A percentile compares a stretch with the other conserved stretches of the same genome.
phyloP scores from a whole-genome alignment of 441 rosid species.

The Arabidopsis hybrid region DNA sequence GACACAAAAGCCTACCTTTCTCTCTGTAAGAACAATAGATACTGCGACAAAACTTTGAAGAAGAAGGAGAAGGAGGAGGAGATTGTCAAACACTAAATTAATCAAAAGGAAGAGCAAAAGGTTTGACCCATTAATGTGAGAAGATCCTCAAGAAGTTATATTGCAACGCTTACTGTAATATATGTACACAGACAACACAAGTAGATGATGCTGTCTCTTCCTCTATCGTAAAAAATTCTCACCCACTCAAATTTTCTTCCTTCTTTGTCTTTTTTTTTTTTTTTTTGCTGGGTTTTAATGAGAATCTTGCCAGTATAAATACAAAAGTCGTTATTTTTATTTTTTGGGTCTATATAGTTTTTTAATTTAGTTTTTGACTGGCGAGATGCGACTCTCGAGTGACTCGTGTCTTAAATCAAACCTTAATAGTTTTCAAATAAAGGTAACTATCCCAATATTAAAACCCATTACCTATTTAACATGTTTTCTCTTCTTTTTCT shows the following conservation, averaged over 20 bases:
- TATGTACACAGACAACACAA: not conserved
- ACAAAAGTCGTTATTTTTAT: constrained; percentile 34
- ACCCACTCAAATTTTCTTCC: constrained; percentile 44
- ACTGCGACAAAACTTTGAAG: not conserved
- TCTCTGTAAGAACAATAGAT: not conserved
- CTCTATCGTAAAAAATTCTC: constrained; percentile 38
- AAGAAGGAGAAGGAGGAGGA: constrained; percentile 3
- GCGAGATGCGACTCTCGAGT: not conserved
- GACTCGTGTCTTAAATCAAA: constrained; percentile 11
- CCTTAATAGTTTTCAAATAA: not conserved
- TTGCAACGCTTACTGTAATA: constrained; percentile 29
- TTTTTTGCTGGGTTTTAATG: not conserved
- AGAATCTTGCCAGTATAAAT: constrained; percentile 7
- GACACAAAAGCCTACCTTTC: constrained; percentile 31
- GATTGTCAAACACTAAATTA: constrained; percentile 38
- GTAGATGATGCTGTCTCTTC: constrained; percentile 32
- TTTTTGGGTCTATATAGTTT: not conserved
- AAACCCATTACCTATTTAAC: constrained; percentile 3
- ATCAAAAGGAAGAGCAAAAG: constrained; percentile 32
- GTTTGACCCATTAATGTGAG: constrained; percentile 30
- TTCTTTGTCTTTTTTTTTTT: not conserved
- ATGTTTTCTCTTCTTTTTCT: constrained; percentile 13
- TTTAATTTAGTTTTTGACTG: constrained; percentile 21
- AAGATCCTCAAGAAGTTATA: constrained; percentile 16
- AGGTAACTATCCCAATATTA: not conserved